Conservation (phyloP, 1,284 basidiomycete species). For the Hemileia vastatrix region DNA sequence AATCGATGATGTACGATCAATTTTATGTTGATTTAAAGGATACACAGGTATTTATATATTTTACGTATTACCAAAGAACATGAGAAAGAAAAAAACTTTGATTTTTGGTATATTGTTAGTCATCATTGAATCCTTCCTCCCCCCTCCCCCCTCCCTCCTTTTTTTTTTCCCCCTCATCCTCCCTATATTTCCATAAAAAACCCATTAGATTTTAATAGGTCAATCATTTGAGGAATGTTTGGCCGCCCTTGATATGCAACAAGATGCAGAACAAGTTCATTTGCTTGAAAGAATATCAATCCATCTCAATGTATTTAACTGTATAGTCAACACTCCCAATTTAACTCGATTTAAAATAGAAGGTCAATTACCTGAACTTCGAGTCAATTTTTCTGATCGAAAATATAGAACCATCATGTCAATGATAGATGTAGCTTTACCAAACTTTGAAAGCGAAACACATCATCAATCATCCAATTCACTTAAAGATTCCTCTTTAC, state of each 20-base stretch:
- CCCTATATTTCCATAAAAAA: neutral
- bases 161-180: neutral
- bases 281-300: slow-evolving; percentile 89
- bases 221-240: slow-evolving; percentile 73
- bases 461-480: slow-evolving; percentile 4
- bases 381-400: slow-evolving; percentile 86
- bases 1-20: slow-evolving; percentile 95
- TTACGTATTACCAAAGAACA: too few relatives aligned
- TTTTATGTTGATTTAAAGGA: slow-evolving; percentile 73
- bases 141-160: too few relatives aligned
- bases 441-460: slow-evolving; percentile 60
- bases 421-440: slow-evolving; percentile 82
- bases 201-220: slow-evolving; percentile 75
- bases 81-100: too few relatives aligned
- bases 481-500: neutral
- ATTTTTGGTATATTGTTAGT: too few relatives aligned
- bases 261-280: slow-evolving; percentile 56
- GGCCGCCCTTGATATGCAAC: slow-evolving; percentile 54
- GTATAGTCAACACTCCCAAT: slow-evolving; percentile 77
- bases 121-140: too few relatives aligned
- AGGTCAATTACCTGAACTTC: slow-evolving; percentile 76
- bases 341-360: slow-evolving; percentile 85
- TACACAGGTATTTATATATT: slow-evolving; percentile 67
- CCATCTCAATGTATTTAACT: slow-evolving; percentile 81
- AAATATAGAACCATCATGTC: slow-evolving; percentile 95